phyloP scores from a whole-genome alignment of 2,329 filamentous ascomycete genomes.

The Malbranchea zuffiana region DNA sequence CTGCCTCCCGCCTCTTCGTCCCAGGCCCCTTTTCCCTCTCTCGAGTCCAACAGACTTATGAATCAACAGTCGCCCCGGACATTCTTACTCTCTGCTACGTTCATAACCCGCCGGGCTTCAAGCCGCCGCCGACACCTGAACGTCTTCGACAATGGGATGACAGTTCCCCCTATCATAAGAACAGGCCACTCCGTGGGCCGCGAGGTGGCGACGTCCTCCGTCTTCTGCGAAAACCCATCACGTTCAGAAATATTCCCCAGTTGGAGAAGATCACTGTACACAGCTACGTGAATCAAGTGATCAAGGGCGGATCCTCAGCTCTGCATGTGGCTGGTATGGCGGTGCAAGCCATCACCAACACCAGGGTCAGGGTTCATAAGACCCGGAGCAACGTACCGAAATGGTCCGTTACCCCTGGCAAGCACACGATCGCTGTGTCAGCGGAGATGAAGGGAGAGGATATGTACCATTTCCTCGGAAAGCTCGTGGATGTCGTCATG shows the following conservation, averaged over 20 bases:
- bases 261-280: slow-evolving; percentile 73
- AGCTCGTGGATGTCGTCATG: slow-evolving; percentile 78
- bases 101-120: slow-evolving; percentile 70
- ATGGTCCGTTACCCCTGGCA: slow-evolving; percentile 63
- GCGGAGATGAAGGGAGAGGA: slow-evolving; percentile 65
- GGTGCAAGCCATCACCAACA: slow-evolving; percentile 74
- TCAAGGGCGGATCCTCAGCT: slow-evolving; percentile 59
- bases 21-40: slow-evolving; percentile 85
- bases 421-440: slow-evolving; percentile 60
- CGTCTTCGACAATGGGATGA: slow-evolving; percentile 78
- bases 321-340: slow-evolving; percentile 76
- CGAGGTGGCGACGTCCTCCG: slow-evolving; percentile 57
- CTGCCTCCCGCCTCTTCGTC: slow-evolving; percentile 73
- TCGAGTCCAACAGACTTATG: slow-evolving; percentile 80
- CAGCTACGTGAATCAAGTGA: slow-evolving; percentile 56
- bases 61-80: slow-evolving; percentile 75
- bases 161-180: slow-evolving; percentile 87
- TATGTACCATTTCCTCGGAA: slow-evolving; percentile 84
- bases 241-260: slow-evolving; percentile 75
- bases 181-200: slow-evolving; percentile 72
- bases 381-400: slow-evolving; percentile 59
- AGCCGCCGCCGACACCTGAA: slow-evolving; percentile 46
- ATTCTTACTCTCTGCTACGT: slow-evolving; percentile 80
- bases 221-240: slow-evolving; percentile 46
- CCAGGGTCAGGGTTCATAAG: slow-evolving; percentile 58